These are phyloP conservation scores for Colletotrichum sp. DNA, from an alignment of 2,329 filamentous ascomycete species.

Conservation along the genomic window DNA sequence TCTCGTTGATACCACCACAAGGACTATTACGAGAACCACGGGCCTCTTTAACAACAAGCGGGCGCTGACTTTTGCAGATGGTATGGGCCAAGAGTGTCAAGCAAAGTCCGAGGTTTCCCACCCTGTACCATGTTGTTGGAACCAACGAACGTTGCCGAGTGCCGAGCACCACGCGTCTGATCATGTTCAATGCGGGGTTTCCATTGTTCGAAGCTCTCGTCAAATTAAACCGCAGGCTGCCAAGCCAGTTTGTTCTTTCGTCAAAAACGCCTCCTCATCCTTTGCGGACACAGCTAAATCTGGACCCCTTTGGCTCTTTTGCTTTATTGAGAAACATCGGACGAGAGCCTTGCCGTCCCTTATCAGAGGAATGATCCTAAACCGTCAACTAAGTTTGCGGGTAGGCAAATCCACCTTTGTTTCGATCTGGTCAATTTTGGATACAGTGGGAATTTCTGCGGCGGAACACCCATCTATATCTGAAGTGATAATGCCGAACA, in stretches of 20 bases:
- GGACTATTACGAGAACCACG: not conserved
- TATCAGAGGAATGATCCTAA: not conserved
- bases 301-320: not conserved
- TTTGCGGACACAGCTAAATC: not conserved
- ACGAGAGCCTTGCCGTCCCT: not conserved
- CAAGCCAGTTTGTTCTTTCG: not conserved
- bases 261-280: not conserved
- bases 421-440: not conserved
- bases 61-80: not conserved
- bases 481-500: not conserved
- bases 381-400: not conserved
- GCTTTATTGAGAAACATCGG: not conserved
- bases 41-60: not conserved
- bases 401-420: not conserved
- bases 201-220: not conserved
- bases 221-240: not conserved
- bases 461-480: not conserved
- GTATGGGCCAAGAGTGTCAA: not conserved
- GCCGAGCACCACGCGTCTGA: not conserved
- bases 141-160: not conserved
- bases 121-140: not conserved
- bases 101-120: not conserved
- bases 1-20: not conserved
- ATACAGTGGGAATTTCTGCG: not conserved
- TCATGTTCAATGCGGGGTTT: not conserved